These are phyloP conservation scores for Daldinia childiae DNA, from an alignment of 495 filamentous ascomycete species.

Conservation along the genomic window DNA sequence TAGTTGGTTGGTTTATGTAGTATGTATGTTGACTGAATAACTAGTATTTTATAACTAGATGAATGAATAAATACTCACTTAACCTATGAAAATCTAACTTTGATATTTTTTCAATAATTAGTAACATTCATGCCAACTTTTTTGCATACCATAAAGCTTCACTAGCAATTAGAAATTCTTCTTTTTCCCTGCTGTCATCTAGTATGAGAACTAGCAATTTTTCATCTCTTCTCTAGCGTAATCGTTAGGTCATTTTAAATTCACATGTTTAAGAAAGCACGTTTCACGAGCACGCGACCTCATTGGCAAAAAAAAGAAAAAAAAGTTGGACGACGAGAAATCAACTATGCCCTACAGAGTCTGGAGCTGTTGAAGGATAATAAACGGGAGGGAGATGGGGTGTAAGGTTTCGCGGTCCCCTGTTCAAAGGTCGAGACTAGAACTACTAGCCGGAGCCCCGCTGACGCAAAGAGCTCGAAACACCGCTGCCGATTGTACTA, in stretches of 20 bases:
- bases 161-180: no score
- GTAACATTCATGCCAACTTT: no score
- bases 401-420: neutral
- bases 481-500: neutral
- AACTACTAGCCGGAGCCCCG: constrained; percentile 17
- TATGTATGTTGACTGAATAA: no score
- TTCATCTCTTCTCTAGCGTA: neutral
- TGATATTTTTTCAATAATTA: no score
- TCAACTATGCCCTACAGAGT: neutral
- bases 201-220: no score
- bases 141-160: no score
- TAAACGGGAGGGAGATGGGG: neutral
- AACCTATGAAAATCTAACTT: no score
- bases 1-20: no score
- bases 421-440: constrained; percentile 2
- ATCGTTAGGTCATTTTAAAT: neutral
- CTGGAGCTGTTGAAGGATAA: neutral
- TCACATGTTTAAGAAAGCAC: constrained; percentile 20
- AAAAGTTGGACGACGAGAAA: neutral
- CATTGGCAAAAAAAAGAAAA: constrained; percentile 25
- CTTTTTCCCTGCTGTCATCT: no score
- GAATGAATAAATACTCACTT: no score
- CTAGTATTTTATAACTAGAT: no score
- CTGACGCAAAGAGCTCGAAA: constrained; percentile 33
- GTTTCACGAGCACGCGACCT: constrained; percentile 21